Conservation (phyloP, 805 yeast genomes). For the Myxozyma monticola region DNA sequence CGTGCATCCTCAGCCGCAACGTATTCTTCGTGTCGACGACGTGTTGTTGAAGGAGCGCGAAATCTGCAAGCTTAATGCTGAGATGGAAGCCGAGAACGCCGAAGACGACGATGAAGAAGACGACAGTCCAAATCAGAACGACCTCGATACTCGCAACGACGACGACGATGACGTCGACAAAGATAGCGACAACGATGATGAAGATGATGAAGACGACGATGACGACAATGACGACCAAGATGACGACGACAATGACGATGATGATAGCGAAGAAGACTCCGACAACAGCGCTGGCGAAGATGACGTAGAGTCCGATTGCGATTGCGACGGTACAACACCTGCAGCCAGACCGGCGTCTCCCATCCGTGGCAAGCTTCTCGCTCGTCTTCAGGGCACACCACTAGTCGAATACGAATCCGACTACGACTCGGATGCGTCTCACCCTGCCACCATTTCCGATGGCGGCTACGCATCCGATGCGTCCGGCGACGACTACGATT, state of each 20-base stretch:
- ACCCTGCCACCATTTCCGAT: constrained; percentile 13
- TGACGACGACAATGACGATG: constrained; percentile 12
- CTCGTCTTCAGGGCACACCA: constrained; percentile 16
- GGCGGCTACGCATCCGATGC: constrained; percentile 30
- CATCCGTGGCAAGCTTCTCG: constrained; percentile 2
- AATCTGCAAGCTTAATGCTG: constrained; percentile 14
- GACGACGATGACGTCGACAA: constrained; percentile 7
- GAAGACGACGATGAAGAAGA: constrained; percentile 18
- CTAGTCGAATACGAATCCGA: constrained; percentile 18
- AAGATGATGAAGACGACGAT: constrained; percentile 14
- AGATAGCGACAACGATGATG: constrained; percentile 19
- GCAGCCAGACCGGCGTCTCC: not conserved
- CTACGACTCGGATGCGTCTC: not conserved
- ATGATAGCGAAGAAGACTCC: constrained; percentile 16
- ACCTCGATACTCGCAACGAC: not conserved
- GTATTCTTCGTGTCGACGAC: constrained; percentile 25
- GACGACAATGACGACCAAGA: constrained; percentile 17
- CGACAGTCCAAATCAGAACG: constrained; percentile 3
- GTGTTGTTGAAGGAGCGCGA: constrained; percentile 25
- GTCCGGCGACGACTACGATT: constrained; percentile 16
- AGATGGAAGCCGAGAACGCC: constrained; percentile 24
- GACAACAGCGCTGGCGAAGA: constrained; percentile 3
- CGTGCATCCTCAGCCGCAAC: constrained; percentile 26
- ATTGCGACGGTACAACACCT: not conserved
- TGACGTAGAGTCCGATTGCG: not conserved